Evolutionary conservation across 768 basidiomycete species (phyloP).

Genomic region (Leccinellum albellum): DNA sequence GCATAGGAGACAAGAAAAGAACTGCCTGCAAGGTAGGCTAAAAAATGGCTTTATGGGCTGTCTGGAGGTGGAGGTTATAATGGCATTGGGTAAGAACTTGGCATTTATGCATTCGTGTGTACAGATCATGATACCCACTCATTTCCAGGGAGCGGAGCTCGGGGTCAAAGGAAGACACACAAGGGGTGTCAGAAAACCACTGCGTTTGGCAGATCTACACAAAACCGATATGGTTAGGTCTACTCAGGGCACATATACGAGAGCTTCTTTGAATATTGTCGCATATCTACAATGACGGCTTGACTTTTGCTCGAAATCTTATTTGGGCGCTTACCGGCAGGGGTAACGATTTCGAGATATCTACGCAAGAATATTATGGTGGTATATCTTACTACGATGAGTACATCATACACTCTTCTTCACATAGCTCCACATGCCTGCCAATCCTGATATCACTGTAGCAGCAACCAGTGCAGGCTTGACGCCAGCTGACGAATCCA

Average conservation of each 20-base stretch:
- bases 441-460: conserved; percentile 82
- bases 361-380: conserved; percentile 48
- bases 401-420: conserved; percentile 79
- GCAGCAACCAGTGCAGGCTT: conserved; percentile 87
- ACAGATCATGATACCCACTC: conserved; percentile 35
- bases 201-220: conserved; percentile 31
- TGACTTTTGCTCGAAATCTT: conserved; percentile 12
- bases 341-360: conserved; percentile 8
- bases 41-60: conserved; percentile 18
- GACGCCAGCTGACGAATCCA: conserved; percentile 72
- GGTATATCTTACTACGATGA: conserved; percentile 37
- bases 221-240: conserved; percentile 33
- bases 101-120: conserved; percentile 37
- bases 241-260: conserved; percentile 28
- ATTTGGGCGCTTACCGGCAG: conserved; percentile 30
- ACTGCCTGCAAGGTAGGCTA: conserved; percentile 22
- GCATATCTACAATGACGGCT: conserved; percentile 19
- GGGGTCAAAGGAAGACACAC: conserved; percentile 37
- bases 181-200: conserved; percentile 33
- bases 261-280: conserved; percentile 29
- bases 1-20: conserved; percentile 28
- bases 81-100: conserved; percentile 32
- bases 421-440: conserved; percentile 92
- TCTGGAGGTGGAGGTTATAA: conserved; percentile 28
- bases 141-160: conserved; percentile 40